Evolutionary conservation across 495 filamentous ascomycete genomes (phyloP).

Genomic region (Hypomontagnella submonticulosa): DNA sequence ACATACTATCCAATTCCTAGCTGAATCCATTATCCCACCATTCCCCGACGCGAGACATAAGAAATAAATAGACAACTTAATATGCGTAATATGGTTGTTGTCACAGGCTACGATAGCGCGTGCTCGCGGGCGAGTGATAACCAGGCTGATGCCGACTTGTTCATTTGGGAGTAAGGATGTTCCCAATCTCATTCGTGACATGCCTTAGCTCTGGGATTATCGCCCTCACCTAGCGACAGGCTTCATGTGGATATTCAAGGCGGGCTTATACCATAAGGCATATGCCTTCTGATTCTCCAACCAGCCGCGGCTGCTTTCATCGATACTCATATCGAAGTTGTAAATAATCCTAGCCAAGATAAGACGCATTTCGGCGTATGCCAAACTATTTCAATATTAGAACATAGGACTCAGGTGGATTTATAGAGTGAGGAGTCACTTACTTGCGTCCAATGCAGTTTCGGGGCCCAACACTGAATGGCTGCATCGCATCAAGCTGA

Average conservation of each 20-base stretch:
- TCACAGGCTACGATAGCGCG: no score
- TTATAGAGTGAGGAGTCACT: slow-evolving; percentile 25
- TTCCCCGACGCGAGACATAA: no score
- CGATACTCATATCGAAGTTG: slow-evolving; percentile 62
- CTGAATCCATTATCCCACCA: no score
- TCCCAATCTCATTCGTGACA: no score
- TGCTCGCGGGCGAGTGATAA: no score
- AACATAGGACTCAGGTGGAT: neutral
- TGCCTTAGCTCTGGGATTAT: neutral
- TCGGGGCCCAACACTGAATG: slow-evolving; percentile 64
- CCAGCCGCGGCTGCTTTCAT: slow-evolving; percentile 57
- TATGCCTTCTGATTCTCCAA: slow-evolving; percentile 50
- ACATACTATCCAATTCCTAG: no score
- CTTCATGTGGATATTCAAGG: slow-evolving; percentile 47
- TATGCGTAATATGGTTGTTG: no score
- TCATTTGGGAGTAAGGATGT: no score
- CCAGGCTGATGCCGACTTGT: no score
- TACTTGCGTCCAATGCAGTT: slow-evolving; percentile 68
- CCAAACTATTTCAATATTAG: slow-evolving; percentile 50
- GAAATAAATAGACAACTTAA: no score
- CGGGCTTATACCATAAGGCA: slow-evolving; percentile 58
- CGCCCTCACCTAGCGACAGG: slow-evolving; percentile 21
- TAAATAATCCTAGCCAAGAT: slow-evolving; percentile 63
- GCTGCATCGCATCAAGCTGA: slow-evolving; percentile 57
- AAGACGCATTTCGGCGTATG: slow-evolving; percentile 63